Evolutionary conservation across 495 filamentous ascomycete species (phyloP).

Genomic region (Astrocystis sublimbata): DNA sequence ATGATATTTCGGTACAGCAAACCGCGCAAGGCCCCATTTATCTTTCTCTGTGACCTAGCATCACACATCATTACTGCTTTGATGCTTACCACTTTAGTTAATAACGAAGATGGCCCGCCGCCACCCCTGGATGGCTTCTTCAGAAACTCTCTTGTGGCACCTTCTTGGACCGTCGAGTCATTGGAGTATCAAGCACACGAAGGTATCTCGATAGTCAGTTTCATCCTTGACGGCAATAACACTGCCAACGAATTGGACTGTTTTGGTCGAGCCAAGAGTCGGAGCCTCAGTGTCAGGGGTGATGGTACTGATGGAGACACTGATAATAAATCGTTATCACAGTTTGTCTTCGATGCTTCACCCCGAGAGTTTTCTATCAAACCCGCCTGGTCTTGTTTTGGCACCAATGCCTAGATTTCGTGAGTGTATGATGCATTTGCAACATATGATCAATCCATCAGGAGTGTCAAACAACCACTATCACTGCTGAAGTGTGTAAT

Average conservation of each 20-base stretch:
- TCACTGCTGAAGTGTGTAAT: neutral
- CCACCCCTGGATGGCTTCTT: neutral
- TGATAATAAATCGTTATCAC: neutral
- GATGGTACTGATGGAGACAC: neutral
- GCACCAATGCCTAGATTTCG: neutral
- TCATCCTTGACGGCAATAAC: neutral
- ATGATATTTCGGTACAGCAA: neutral
- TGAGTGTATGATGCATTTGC: slow-evolving; percentile 1
- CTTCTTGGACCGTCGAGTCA: neutral
- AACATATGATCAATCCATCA: neutral
- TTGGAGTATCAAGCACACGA: neutral
- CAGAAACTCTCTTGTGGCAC: neutral
- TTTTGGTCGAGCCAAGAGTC: neutral
- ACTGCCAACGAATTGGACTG: neutral
- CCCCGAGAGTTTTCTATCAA: neutral
- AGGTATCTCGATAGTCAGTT: neutral
- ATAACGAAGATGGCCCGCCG: neutral
- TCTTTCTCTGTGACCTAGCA: too few species aligned
- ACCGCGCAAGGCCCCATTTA: neutral
- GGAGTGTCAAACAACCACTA: neutral
- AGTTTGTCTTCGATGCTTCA: neutral
- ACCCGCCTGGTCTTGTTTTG: neutral
- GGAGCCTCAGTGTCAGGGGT: neutral
- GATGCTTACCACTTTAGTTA: too few species aligned
- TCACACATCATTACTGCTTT: neutral